Evolutionary conservation across 768 basidiomycete species (phyloP), one percentile per base, ranked within the genome.

Genomic region (Tulasnella sp.): DNA sequence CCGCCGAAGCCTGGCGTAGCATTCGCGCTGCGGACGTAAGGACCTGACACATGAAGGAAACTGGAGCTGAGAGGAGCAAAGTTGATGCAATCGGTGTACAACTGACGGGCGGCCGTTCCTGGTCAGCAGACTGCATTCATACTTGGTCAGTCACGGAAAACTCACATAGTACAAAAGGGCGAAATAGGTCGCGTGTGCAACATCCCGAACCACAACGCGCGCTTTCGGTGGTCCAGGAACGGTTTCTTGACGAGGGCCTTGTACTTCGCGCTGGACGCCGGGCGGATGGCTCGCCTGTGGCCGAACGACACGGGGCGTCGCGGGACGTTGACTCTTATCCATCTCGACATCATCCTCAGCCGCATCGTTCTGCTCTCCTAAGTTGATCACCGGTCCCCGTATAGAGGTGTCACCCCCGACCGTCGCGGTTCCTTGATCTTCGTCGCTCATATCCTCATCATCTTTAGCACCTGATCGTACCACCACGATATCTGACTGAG

Each of bases 61-160:
- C 87, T 85, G 6, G 94, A 95, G 0, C 91, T 87, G 19, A 95
- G 81, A 0, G 93, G 93, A 0, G 94, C 91, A 75, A 95, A 95
- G 35, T 88, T 84, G 75, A 95, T 90, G 34, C 84, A 85, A 76
- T 94, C 91, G 17, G 93, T 95, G 78, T 95, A 95, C 32, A 95
- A 81, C 92, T 93, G 75, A 3, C 47, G 62, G 9, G 26, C 8
- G 32, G 62, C 47, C 22, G 37, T 62, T 34, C 59, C 69, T 29
- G 37, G 71, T 41, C 72, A 47, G 26, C 11, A 41, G n/a, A 29
- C 11, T 32, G 8, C 12, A 72, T 34, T 37, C 34, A 29, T 12
- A 44, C 62, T 26, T 42, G 35, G 6, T 34, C 26, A 64, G 19
- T 32, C 16, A 19, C 26, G 36, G 69, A 5, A 11, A 11, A 78